A percentile compares a stretch with the other conserved stretches of the same genome.
Evolutionary conservation across 2,329 filamentous ascomycete species (phyloP).

Genomic region (Hymenoscyphus scutula): DNA sequence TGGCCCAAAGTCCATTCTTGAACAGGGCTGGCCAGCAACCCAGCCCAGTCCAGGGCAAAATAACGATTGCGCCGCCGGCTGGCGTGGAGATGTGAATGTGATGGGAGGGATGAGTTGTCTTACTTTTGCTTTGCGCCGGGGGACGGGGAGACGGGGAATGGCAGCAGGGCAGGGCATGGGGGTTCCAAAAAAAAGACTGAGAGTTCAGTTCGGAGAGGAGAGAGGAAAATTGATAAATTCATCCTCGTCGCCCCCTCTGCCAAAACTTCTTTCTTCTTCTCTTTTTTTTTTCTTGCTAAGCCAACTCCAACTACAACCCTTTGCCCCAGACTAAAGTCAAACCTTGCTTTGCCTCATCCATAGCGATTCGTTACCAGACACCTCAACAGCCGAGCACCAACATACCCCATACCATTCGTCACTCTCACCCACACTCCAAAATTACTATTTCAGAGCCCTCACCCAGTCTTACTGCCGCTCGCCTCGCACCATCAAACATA

Average conservation of each 20-base stretch:
- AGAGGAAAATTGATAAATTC: conserved; percentile 17
- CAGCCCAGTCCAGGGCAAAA: neutral
- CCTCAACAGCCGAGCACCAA: neutral
- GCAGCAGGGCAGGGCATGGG: conserved; percentile 8
- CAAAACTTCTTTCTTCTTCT: neutral
- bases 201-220: conserved; percentile 5
- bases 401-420: conserved; percentile 1
- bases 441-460: neutral
- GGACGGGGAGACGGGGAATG: conserved; percentile 12
- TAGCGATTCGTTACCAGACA: conserved; percentile 1
- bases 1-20: conserved; percentile 19
- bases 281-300: conserved; percentile 3
- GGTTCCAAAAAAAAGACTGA: conserved; percentile 8
- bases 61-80: conserved; percentile 6
- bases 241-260: conserved; percentile 13
- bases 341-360: neutral
- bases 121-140: conserved; percentile 20
- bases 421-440: neutral
- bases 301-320: neutral
- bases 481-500: neutral
- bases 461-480: neutral
- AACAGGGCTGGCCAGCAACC: conserved; percentile 7
- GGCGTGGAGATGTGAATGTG: conserved; percentile 14
- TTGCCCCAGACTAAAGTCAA: conserved; percentile 1
- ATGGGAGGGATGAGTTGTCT: conserved; percentile 29